phyloP scores from a whole-genome alignment of 2,329 filamentous ascomycete species.

The Pseudopyricularia javanii region DNA sequence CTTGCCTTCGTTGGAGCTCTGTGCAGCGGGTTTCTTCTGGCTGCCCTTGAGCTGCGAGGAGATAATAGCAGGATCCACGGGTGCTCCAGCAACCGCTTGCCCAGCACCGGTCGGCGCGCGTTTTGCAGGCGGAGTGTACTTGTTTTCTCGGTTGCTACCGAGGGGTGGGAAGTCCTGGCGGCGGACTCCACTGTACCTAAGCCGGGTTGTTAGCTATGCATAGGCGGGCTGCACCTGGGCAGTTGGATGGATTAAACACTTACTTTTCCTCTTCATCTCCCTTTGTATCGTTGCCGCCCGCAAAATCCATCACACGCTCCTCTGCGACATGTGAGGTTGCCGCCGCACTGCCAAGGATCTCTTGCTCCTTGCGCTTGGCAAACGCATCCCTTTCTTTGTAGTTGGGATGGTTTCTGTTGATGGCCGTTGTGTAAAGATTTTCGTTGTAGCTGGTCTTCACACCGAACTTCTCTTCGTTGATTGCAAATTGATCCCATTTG shows the following conservation, averaged over 20 bases:
- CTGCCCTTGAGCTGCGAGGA: conserved; percentile 58
- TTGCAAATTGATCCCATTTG: conserved; percentile 88
- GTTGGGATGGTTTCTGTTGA: conserved; percentile 71
- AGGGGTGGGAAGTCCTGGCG: conserved; percentile 64
- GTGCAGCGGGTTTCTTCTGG: conserved; percentile 17
- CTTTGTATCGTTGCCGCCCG: conserved; percentile 50
- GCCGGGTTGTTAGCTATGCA: conserved; percentile 5
- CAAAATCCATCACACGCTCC: conserved; percentile 64
- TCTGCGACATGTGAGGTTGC: conserved; percentile 78
- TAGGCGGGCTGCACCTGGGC: conserved; percentile 5
- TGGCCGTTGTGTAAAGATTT: conserved; percentile 83
- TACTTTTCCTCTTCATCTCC: conserved; percentile 91
- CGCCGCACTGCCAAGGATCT: conserved; percentile 69
- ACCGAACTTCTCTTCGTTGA: conserved; percentile 79
- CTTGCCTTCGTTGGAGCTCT: background rate
- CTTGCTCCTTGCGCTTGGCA: conserved; percentile 73
- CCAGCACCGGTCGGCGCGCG: conserved; percentile 54
- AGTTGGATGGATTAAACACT: conserved; percentile 12
- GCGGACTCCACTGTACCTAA: conserved; percentile 81
- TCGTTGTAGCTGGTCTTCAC: conserved; percentile 86
- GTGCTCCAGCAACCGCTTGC: conserved; percentile 60
- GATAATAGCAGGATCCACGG: conserved; percentile 81
- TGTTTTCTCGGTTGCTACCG: conserved; percentile 37
- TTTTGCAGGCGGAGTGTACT: conserved; percentile 84
- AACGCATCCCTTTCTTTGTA: conserved; percentile 68